phyloP scores from a whole-genome alignment of 2,329 filamentous ascomycete species.

The Beauveria scarabaeidicola region DNA sequence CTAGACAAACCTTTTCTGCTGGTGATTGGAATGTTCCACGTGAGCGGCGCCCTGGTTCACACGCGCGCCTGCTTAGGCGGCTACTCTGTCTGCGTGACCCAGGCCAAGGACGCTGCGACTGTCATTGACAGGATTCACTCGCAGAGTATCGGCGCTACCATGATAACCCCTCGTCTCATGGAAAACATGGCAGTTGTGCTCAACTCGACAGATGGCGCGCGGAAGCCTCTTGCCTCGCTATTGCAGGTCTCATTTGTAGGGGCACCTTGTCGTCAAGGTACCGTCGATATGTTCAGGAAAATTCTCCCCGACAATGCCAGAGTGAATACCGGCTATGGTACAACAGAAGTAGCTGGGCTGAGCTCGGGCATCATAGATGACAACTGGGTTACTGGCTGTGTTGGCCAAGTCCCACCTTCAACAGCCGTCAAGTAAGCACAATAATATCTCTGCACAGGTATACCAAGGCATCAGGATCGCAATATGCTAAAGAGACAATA shows the following conservation, averaged over 20 bases:
- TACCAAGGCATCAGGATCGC: background rate
- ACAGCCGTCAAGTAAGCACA: background rate
- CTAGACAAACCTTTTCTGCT: background rate
- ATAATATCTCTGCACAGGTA: background rate
- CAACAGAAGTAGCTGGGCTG: background rate
- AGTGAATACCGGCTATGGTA: background rate
- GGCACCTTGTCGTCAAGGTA: background rate
- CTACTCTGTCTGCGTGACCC: background rate
- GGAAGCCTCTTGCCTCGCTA: background rate
- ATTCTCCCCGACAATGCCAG: background rate
- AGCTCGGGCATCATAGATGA: background rate
- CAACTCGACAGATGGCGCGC: background rate
- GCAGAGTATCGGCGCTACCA: background rate
- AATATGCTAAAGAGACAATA: background rate
- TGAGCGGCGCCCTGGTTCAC: background rate
- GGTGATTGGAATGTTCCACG: conserved; percentile 1
- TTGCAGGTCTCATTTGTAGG: background rate
- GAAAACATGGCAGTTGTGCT: background rate
- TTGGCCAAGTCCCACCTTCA: background rate
- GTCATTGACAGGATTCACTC: background rate
- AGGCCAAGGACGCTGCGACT: background rate
- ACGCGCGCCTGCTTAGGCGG: background rate
- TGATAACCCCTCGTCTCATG: background rate
- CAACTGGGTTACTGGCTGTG: background rate
- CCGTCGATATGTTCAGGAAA: background rate